A percentile compares a stretch with the other conserved stretches of the same genome.
Evolutionary conservation across 768 basidiomycete genomes (phyloP).

Genomic region (Mycena crocata): DNA sequence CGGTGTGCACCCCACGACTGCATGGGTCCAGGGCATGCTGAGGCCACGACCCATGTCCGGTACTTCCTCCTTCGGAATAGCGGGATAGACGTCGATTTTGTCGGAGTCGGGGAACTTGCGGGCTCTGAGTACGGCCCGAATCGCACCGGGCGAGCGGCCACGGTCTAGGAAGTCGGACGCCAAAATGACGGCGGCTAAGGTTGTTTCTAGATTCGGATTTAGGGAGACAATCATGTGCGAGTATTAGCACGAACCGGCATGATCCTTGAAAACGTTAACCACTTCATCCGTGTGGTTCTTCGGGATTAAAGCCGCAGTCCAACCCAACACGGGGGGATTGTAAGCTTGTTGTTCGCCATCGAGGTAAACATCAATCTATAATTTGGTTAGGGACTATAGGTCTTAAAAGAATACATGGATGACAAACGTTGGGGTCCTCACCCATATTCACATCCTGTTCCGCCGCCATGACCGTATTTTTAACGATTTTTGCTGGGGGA

Average conservation of each 20-base stretch:
- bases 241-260: not conserved
- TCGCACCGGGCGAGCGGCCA: not conserved
- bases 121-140: not conserved
- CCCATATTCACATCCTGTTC: not conserved
- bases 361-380: not conserved
- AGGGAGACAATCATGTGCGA: not conserved
- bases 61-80: not conserved
- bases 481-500: not conserved
- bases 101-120: not conserved
- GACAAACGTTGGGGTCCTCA: too few species aligned
- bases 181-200: not conserved
- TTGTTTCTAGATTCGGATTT: not conserved
- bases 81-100: not conserved
- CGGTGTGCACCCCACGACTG: not conserved
- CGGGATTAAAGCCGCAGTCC: not conserved
- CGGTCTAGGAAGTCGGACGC: constrained; percentile 1
- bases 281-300: not conserved
- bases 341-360: not conserved
- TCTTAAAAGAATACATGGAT: not conserved
- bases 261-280: not conserved
- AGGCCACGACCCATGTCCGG: not conserved
- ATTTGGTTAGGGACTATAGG: not conserved
- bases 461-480: not conserved
- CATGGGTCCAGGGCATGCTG: constrained; percentile 11
- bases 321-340: not conserved